A percentile compares a stretch with the other conserved stretches of the same genome.
These are phyloP conservation scores for Penicillium sp. DNA, from an alignment of 2,329 filamentous ascomycete genomes.

Conservation along the genomic window DNA sequence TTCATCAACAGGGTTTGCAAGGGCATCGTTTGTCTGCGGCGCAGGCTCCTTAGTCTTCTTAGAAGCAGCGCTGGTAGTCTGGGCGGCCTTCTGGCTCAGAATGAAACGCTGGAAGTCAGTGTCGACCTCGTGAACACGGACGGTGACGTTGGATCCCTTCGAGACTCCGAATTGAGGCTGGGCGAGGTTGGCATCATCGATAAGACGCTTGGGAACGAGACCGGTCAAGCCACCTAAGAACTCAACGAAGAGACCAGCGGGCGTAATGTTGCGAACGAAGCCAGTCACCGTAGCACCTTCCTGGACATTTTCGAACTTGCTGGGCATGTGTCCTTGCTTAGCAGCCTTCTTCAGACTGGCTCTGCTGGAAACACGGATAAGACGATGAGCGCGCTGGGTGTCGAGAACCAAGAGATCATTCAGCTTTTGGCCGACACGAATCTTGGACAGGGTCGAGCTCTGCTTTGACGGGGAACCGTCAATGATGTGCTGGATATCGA, in stretches of 20 bases:
- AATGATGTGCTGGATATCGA: slow-evolving; percentile 79
- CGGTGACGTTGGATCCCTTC: slow-evolving; percentile 75
- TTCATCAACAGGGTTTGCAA: slow-evolving; percentile 68
- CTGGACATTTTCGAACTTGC: slow-evolving; percentile 72
- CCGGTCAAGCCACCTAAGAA: slow-evolving; percentile 80
- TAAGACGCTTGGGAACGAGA: slow-evolving; percentile 77
- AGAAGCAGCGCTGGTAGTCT: slow-evolving; percentile 58
- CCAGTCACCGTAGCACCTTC: slow-evolving; percentile 73
- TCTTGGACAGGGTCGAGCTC: slow-evolving; percentile 75
- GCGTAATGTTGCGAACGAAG: slow-evolving; percentile 83
- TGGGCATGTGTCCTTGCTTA: slow-evolving; percentile 74
- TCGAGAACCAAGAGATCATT: slow-evolving; percentile 84
- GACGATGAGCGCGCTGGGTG: slow-evolving; percentile 77
- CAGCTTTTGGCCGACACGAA: slow-evolving; percentile 82
- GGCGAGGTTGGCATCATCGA: slow-evolving; percentile 71
- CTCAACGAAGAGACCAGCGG: slow-evolving; percentile 84
- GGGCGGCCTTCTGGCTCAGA: slow-evolving; percentile 61
- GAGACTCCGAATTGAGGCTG: slow-evolving; percentile 79
- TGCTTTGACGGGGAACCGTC: slow-evolving; percentile 85
- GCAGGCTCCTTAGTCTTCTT: slow-evolving; percentile 48
- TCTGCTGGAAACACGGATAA: slow-evolving; percentile 81
- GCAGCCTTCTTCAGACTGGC: slow-evolving; percentile 78
- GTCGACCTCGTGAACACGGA: slow-evolving; percentile 76
- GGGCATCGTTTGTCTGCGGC: slow-evolving; percentile 43
- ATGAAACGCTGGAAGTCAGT: slow-evolving; percentile 71